Conservation (phyloP, 495 filamentous ascomycete genomes). For the Sordaria brevicollis region DNA sequence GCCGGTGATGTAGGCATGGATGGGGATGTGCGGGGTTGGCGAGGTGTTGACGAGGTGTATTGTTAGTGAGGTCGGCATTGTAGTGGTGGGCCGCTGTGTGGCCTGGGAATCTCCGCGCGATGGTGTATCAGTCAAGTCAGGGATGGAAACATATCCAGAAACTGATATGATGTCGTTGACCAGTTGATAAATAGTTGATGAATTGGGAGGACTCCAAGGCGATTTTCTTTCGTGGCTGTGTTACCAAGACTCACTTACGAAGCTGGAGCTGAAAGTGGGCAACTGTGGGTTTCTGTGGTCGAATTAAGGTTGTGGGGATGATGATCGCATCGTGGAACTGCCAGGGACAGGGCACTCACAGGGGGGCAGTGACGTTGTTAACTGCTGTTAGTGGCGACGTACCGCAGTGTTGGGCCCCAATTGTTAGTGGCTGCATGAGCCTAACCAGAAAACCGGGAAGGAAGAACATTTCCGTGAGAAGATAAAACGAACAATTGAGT, state of each 20-base stretch:
- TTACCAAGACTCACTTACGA: not conserved
- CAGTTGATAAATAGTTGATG: not conserved
- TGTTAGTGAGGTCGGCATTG: conserved; percentile 30
- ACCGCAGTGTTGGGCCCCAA: not conserved
- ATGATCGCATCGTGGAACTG: not conserved
- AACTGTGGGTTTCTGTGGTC: not conserved
- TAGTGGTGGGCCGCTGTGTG: conserved; percentile 5
- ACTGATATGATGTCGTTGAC: too few relatives aligned
- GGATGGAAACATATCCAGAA: too few relatives aligned
- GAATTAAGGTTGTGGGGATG: not conserved
- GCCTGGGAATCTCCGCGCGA: too few relatives aligned
- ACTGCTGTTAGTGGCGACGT: not conserved
- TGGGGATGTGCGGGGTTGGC: conserved; percentile 13
- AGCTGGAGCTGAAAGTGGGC: not conserved
- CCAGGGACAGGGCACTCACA: not conserved
- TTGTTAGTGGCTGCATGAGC: not conserved
- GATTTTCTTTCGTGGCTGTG: not conserved
- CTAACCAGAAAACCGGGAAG: not conserved
- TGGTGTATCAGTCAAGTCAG: too few relatives aligned
- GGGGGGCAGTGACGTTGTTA: not conserved
- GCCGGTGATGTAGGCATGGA: conserved; percentile 35
- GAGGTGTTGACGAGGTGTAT: conserved; percentile 28
- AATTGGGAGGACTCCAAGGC: not conserved
- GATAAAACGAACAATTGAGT: too few relatives aligned
- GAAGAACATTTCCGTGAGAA: not conserved